These are phyloP conservation scores for Tylopilus vinaceipallidus DNA, from an alignment of 768 basidiomycete species.

Conservation along the genomic window DNA sequence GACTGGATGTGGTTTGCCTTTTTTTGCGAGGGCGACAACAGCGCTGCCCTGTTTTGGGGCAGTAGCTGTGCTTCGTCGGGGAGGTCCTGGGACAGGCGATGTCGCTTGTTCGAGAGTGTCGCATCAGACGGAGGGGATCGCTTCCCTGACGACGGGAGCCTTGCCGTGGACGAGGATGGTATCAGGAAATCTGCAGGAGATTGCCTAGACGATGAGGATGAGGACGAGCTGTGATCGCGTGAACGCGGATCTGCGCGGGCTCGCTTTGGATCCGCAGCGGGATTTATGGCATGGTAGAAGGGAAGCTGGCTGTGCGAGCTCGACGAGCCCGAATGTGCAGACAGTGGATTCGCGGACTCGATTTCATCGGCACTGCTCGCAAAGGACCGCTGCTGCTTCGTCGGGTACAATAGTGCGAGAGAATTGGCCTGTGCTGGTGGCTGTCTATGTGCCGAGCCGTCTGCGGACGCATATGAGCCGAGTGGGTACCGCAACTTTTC, in stretches of 20 bases:
- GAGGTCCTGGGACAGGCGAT: constrained; percentile 20
- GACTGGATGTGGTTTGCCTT: constrained; percentile 93
- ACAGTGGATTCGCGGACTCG: too few relatives aligned
- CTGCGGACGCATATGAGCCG: constrained; percentile 10
- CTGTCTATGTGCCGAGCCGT: too few relatives aligned
- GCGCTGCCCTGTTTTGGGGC: constrained; percentile 21
- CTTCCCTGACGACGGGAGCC: constrained; percentile 19
- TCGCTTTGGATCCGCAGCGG: too few relatives aligned
- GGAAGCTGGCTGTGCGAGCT: too few relatives aligned
- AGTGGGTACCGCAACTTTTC: constrained; percentile 38
- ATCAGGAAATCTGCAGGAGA: constrained; percentile 22
- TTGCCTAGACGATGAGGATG: constrained; percentile 29
- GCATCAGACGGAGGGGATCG: constrained; percentile 26
- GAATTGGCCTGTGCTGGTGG: too few relatives aligned
- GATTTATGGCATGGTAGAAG: too few relatives aligned
- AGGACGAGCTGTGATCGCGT: constrained; percentile 23
- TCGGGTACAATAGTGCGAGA: too few relatives aligned
- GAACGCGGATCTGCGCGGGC: constrained; percentile 8
- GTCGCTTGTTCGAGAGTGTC: constrained; percentile 34
- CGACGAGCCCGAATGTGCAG: too few relatives aligned
- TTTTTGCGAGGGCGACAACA: constrained; percentile 83
- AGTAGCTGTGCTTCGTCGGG: constrained; percentile 11
- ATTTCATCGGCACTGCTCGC: too few relatives aligned
- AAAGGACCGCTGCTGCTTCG: too few relatives aligned
- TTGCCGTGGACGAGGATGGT: constrained; percentile 13